A percentile compares a stretch with the other conserved stretches of the same genome.
Evolutionary conservation across 208 protist genomes (phyloP).

Genomic region (Trypanosoma rangeli): DNA sequence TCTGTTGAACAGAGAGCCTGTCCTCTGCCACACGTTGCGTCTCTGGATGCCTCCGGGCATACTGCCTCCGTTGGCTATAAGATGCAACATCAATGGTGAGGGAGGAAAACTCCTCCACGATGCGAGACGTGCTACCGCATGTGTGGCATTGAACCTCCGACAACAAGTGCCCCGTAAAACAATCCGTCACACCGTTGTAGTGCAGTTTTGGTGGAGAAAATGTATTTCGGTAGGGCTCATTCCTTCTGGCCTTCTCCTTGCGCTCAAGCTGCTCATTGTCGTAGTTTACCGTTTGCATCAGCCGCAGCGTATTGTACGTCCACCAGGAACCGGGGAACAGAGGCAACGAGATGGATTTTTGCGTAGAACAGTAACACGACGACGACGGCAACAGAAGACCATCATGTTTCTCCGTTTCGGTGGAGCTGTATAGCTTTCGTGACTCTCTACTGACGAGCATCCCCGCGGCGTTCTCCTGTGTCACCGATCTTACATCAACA

Average conservation of each 20-base stretch:
- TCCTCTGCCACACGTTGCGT: constrained; percentile 34
- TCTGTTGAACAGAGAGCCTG: constrained; percentile 28
- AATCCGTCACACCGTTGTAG: constrained; percentile 68
- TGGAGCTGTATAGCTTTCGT: not conserved
- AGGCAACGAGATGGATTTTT: not conserved
- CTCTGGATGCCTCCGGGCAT: constrained; percentile 51
- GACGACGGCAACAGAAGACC: not conserved
- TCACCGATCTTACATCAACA: not conserved
- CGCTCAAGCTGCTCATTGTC: constrained; percentile 66
- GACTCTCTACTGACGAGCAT: not conserved
- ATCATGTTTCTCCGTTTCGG: not conserved
- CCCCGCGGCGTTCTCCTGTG: not conserved
- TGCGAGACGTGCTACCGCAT: constrained; percentile 60
- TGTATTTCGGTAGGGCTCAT: constrained; percentile 24
- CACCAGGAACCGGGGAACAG: constrained; percentile 26
- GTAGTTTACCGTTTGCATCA: constrained; percentile 72
- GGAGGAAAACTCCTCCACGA: constrained; percentile 69
- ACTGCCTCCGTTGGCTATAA: constrained; percentile 43
- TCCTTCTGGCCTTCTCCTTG: constrained; percentile 28
- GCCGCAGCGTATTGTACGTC: constrained; percentile 17
- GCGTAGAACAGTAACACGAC: not conserved
- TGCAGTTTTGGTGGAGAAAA: constrained; percentile 58
- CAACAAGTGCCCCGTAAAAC: constrained; percentile 77
- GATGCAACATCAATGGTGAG: constrained; percentile 79
- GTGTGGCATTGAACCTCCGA: constrained; percentile 71